These are phyloP conservation scores for Trametes cinnabarina DNA, from an alignment of 768 basidiomycete genomes.

Conservation along the genomic window DNA sequence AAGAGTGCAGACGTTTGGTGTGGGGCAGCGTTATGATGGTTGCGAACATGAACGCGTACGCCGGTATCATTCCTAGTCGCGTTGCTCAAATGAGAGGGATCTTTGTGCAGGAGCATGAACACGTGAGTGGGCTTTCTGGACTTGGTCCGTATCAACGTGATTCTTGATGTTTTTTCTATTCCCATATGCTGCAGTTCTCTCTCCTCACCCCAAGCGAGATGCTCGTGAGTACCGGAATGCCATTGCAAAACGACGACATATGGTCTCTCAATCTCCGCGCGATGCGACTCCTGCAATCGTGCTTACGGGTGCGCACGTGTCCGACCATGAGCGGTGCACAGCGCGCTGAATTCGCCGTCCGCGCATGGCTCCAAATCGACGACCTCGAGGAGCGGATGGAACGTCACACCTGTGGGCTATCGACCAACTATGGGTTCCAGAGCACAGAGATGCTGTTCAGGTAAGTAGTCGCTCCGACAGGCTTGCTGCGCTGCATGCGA, in stretches of 20 bases:
- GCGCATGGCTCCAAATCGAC: conserved; percentile 70
- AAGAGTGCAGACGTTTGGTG: conserved; percentile 67
- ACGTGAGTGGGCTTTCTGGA: too few species aligned
- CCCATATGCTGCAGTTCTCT: conserved; percentile 47
- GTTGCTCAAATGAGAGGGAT: too few species aligned
- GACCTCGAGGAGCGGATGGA: conserved; percentile 60
- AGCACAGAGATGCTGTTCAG: conserved; percentile 72
- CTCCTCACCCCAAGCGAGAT: conserved; percentile 71
- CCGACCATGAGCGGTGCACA: conserved; percentile 42
- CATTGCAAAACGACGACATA: conserved; percentile 53
- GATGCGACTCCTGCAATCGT: conserved; percentile 70
- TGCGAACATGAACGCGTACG: conserved; percentile 61
- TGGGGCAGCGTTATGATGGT: conserved; percentile 68
- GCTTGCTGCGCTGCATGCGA: too few species aligned
- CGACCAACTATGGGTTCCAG: conserved; percentile 65
- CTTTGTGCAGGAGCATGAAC: conserved; percentile 37
- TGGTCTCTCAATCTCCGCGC: conserved; percentile 71
- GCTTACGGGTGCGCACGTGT: conserved; percentile 55
- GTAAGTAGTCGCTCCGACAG: too few species aligned
- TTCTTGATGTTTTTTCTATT: too few species aligned
- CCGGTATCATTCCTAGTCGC: too few species aligned
- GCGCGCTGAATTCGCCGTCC: conserved; percentile 59
- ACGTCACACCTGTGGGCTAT: conserved; percentile 59
- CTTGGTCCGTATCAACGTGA: too few species aligned
- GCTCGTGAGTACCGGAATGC: conserved; percentile 28